These are phyloP conservation scores for Arthrocladium fulminans DNA, from an alignment of 2,329 filamentous ascomycete species.

Conservation along the genomic window DNA sequence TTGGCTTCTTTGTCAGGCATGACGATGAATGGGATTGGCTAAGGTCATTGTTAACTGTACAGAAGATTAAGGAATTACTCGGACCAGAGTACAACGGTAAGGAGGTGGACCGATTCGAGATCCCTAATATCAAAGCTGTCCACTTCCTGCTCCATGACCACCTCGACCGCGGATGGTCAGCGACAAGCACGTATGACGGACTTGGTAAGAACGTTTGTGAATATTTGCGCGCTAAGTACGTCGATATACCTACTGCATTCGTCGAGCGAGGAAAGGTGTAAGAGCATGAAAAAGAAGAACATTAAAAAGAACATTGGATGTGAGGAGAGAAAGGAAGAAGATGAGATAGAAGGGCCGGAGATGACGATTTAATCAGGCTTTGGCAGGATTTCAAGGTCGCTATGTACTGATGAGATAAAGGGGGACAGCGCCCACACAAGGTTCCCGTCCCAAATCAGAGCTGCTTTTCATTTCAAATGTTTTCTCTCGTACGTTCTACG, in stretches of 20 bases:
- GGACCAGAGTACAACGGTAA: constrained; percentile 11
- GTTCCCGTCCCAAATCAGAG: too few relatives aligned
- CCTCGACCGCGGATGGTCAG: constrained; percentile 11
- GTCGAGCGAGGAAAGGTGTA: constrained; percentile 11
- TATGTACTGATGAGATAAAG: too few relatives aligned
- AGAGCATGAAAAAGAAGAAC: not conserved
- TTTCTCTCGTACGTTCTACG: too few relatives aligned
- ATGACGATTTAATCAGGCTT: too few relatives aligned
- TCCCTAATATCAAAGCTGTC: constrained; percentile 12
- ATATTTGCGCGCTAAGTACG: constrained; percentile 15
- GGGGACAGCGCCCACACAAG: too few relatives aligned
- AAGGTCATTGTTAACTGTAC: constrained; percentile 17
- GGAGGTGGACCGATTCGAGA: constrained; percentile 14
- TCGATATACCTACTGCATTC: constrained; percentile 15
- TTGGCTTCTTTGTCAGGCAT: constrained; percentile 38
- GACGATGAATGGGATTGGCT: constrained; percentile 39
- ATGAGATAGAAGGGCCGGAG: too few relatives aligned
- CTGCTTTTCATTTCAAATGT: too few relatives aligned
- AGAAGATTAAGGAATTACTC: constrained; percentile 13
- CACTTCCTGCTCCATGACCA: constrained; percentile 18
- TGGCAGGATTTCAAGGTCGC: too few relatives aligned
- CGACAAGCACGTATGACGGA: constrained; percentile 11
- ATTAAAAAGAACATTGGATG: too few relatives aligned
- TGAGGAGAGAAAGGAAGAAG: too few relatives aligned
- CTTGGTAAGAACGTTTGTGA: constrained; percentile 16